phyloP scores from a whole-genome alignment of 345 rosid genomes.

The Sisymbrium altissimum region DNA sequence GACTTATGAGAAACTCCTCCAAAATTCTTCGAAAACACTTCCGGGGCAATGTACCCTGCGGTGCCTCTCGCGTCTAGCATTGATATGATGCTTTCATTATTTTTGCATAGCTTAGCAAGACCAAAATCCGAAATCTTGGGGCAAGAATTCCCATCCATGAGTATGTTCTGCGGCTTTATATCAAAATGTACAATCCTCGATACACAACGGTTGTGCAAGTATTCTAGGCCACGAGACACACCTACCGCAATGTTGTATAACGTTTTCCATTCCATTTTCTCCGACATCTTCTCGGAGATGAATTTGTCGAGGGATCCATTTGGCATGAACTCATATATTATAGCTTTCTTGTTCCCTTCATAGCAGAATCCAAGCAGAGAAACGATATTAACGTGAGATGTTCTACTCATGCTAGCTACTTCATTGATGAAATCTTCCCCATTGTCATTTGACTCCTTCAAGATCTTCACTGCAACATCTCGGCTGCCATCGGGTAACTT shows the following conservation, averaged over 20 bases:
- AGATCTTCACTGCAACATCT: constrained; percentile 35
- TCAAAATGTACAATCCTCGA: constrained; percentile 51
- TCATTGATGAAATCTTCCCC: constrained; percentile 44
- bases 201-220: constrained; percentile 49
- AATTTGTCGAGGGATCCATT: constrained; percentile 49
- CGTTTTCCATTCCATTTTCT: constrained; percentile 25
- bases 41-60: constrained; percentile 49
- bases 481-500: constrained; percentile 23
- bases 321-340: constrained; percentile 29
- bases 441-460: constrained; percentile 20
- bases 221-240: constrained; percentile 48
- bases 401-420: constrained; percentile 35
- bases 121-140: constrained; percentile 61
- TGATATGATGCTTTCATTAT: constrained; percentile 38
- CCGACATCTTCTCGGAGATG: constrained; percentile 5
- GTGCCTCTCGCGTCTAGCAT: constrained; percentile 47
- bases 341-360: constrained; percentile 36
- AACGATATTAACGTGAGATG: constrained; percentile 52
- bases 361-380: constrained; percentile 46
- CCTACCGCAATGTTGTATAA: constrained; percentile 37
- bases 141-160: constrained; percentile 33
- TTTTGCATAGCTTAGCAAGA: constrained; percentile 44
- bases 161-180: constrained; percentile 54
- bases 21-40: constrained; percentile 34
- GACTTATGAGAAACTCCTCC: constrained; percentile 46